Conservation (phyloP, 805 yeast genomes). For the Blastobotrys chiropterorum region DNA sequence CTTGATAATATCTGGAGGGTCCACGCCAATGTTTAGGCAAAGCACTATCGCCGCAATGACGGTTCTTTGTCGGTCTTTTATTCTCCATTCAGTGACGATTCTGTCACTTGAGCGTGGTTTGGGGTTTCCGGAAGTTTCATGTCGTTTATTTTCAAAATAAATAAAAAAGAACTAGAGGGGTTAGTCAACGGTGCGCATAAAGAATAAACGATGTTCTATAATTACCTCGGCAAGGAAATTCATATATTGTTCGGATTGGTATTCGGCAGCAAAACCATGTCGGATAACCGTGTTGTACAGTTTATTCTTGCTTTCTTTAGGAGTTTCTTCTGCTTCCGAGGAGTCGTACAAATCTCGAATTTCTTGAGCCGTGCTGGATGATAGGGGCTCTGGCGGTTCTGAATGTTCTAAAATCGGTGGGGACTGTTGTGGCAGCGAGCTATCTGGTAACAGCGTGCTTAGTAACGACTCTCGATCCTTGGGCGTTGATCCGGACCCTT, state of each 20-base stretch:
- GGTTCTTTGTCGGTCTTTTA: slow-evolving; percentile 86
- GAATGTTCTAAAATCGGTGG: background rate
- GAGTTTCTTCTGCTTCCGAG: background rate
- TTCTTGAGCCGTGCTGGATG: background rate
- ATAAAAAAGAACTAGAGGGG: slow-evolving; percentile 57
- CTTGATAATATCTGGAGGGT: slow-evolving; percentile 92
- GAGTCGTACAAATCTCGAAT: background rate
- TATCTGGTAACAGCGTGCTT: background rate
- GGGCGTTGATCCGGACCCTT: background rate
- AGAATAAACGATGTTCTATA: background rate
- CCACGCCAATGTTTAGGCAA: slow-evolving; percentile 90
- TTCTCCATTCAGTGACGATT: slow-evolving; percentile 81
- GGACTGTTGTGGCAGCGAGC: background rate
- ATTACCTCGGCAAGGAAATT: slow-evolving; percentile 38
- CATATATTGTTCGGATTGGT: slow-evolving; percentile 47
- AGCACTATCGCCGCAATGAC: slow-evolving; percentile 87
- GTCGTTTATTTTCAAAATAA: slow-evolving; percentile 88
- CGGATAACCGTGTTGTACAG: slow-evolving; percentile 37
- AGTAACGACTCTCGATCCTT: background rate
- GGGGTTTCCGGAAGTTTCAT: slow-evolving; percentile 84
- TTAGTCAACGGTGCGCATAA: background rate
- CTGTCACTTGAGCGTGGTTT: slow-evolving; percentile 41
- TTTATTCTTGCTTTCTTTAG: slow-evolving; percentile 5
- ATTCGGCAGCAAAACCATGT: slow-evolving; percentile 57
- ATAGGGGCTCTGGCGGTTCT: background rate